Percentiles rank a stretch among this genome's conserved stretches.
Conservation (phyloP, 2,329 filamentous ascomycete species). For the Colletotrichum sp. region DNA sequence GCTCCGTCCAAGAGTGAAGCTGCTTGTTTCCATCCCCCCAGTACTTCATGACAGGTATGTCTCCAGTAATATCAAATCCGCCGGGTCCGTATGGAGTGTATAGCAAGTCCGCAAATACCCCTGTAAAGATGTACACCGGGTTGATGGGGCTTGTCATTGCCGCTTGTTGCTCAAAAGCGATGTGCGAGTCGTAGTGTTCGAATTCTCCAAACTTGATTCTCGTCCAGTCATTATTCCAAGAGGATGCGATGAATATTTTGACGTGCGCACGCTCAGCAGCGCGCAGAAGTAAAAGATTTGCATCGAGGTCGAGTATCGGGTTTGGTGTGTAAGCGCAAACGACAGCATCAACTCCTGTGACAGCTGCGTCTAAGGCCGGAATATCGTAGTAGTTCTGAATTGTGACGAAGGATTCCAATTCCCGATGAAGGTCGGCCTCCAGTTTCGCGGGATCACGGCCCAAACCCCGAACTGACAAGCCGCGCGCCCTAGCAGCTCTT, state of each 20-base stretch:
- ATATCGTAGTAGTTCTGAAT: conserved; percentile 32
- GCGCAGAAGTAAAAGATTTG: conserved; percentile 37
- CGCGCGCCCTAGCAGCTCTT: conserved; percentile 26
- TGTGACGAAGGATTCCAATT: conserved; percentile 32
- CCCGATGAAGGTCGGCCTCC: neutral
- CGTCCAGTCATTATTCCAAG: conserved; percentile 39
- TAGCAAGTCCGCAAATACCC: conserved; percentile 30
- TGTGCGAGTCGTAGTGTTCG: conserved; percentile 37
- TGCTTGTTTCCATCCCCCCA: conserved; percentile 2
- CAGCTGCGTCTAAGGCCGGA: conserved; percentile 34
- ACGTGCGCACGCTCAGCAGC: conserved; percentile 39
- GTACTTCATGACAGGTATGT: neutral
- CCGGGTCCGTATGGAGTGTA: conserved; percentile 19
- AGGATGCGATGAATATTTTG: conserved; percentile 30
- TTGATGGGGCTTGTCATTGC: conserved; percentile 30
- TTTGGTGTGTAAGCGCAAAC: conserved; percentile 32
- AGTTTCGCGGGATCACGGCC: conserved; percentile 35
- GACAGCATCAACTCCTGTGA: conserved; percentile 38
- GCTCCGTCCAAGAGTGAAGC: neutral
- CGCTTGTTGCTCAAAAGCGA: conserved; percentile 36
- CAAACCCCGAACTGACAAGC: conserved; percentile 38
- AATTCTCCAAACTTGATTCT: conserved; percentile 29
- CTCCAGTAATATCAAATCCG: neutral
- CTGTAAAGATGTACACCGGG: conserved; percentile 34
- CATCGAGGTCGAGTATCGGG: conserved; percentile 32